A percentile compares a stretch with the other conserved stretches of the same genome.
Conservation (phyloP, 192 early-diverging fungal species). For the Linderina pennispora region DNA sequence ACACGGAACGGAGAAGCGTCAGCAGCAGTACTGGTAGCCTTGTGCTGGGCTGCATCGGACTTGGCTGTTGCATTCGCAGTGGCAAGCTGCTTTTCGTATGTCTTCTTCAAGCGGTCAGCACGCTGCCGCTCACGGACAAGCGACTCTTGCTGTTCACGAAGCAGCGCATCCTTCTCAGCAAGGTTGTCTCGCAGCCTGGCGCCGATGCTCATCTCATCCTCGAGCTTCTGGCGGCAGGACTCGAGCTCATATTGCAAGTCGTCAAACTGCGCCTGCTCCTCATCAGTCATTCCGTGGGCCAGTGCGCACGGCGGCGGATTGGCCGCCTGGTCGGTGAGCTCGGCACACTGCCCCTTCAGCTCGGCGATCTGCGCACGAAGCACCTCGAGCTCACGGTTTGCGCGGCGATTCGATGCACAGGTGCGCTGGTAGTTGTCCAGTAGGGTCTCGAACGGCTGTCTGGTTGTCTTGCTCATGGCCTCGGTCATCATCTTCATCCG, state of each 20-base stretch:
- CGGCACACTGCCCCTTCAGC: conserved; percentile 7
- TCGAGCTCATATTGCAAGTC: conserved; percentile 8
- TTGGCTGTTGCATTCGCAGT: too few relatives aligned
- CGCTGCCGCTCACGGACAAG: conserved; percentile 13
- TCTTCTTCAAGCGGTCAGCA: conserved; percentile 14
- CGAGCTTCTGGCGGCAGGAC: not conserved
- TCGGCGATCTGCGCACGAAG: conserved; percentile 8
- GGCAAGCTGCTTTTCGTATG: too few relatives aligned
- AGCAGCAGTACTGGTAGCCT: not conserved
- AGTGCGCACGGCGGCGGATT: conserved; percentile 16
- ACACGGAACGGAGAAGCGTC: conserved; percentile 10
- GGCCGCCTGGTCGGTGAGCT: conserved; percentile 6
- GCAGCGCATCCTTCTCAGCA: conserved; percentile 13
- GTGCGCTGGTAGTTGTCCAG: conserved; percentile 20
- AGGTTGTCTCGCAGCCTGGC: too few relatives aligned
- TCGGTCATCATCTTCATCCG: conserved; percentile 22
- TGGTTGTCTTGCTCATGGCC: conserved; percentile 18
- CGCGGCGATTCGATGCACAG: conserved; percentile 37
- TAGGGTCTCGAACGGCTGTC: conserved; percentile 23
- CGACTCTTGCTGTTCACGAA: conserved; percentile 23
- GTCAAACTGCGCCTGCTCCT: conserved; percentile 6
- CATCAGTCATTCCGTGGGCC: conserved; percentile 12
- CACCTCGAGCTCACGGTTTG: conserved; percentile 26
- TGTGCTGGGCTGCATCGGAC: too few relatives aligned
- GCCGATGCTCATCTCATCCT: conserved; percentile 7